Evolutionary conservation across 441 rosid species (phyloP).

Genomic region (Erodium chrysanthum): DNA sequence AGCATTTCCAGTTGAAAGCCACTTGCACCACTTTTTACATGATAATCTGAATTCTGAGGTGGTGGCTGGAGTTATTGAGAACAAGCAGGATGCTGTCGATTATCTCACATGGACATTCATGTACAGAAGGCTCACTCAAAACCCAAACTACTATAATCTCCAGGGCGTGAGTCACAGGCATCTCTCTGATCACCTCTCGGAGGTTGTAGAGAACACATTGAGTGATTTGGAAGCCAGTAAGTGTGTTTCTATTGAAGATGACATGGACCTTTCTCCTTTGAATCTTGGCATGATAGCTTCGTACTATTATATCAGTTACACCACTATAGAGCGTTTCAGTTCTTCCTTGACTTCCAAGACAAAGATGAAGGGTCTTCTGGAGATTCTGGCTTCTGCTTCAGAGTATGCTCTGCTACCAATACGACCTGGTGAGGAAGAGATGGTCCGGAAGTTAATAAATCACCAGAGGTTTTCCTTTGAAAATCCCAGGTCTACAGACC

Average conservation of each 20-base stretch:
- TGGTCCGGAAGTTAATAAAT: constrained; percentile 58
- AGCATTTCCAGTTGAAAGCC: constrained; percentile 89
- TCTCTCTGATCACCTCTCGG: too few species aligned
- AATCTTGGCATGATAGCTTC: too few species aligned
- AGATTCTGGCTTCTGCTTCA: constrained; percentile 79
- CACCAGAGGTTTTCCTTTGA: constrained; percentile 92
- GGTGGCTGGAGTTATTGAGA: constrained; percentile 71
- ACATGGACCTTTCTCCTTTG: too few species aligned
- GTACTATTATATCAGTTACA: too few species aligned
- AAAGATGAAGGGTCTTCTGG: constrained; percentile 85
- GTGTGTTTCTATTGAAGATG: too few species aligned
- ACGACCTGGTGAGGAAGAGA: constrained; percentile 83
- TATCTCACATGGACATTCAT: constrained; percentile 32
- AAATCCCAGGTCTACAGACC: constrained; percentile 63
- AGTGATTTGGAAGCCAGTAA: too few species aligned
- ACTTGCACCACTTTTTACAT: constrained; percentile 79
- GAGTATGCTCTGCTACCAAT: constrained; percentile 71
- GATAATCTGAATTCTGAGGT: constrained; percentile 82
- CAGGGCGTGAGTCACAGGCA: too few species aligned
- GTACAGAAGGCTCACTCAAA: too few species aligned
- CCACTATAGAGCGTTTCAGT: too few species aligned
- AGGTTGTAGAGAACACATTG: too few species aligned
- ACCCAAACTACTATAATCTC: too few species aligned
- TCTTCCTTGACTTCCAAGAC: constrained; percentile 77
- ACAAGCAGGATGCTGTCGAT: constrained; percentile 96